phyloP scores from a whole-genome alignment of 208 protist species.

The Lotmaria passim region DNA sequence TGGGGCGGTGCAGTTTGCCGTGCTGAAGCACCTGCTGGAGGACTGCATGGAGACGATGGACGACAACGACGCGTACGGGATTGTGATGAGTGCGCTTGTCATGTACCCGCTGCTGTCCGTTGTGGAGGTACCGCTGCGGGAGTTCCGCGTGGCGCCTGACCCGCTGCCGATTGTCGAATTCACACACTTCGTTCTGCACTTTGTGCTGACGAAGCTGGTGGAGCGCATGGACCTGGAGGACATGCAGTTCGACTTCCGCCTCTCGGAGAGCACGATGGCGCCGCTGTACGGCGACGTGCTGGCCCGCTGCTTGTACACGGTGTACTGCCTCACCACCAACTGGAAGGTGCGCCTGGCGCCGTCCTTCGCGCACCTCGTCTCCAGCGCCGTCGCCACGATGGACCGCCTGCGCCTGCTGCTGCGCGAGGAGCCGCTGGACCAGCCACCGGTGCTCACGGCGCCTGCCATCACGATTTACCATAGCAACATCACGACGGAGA shows the following conservation, averaged over 20 bases:
- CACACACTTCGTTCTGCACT: conserved; percentile 64
- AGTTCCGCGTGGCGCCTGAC: conserved; percentile 19
- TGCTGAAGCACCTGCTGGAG: conserved; percentile 47
- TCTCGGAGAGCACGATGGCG: conserved; percentile 49
- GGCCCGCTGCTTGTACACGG: conserved; percentile 51
- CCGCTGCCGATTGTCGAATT: conserved; percentile 48
- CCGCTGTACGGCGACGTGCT: conserved; percentile 78
- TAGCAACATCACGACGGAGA: conserved; percentile 22
- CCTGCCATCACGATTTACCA: conserved; percentile 36
- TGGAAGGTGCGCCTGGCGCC: conserved; percentile 52
- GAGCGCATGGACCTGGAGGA: conserved; percentile 47
- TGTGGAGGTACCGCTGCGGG: conserved; percentile 19
- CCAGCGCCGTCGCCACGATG: conserved; percentile 38
- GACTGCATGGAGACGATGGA: conserved; percentile 79
- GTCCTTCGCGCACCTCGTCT: conserved; percentile 48
- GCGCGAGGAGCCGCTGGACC: conserved; percentile 21
- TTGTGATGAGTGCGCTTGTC: conserved; percentile 69
- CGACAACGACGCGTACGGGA: conserved; percentile 62
- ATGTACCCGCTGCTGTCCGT: conserved; percentile 62
- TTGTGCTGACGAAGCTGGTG: conserved; percentile 55
- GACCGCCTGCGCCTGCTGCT: conserved; percentile 32
- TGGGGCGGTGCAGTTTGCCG: conserved; percentile 19
- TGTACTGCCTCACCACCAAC: conserved; percentile 49
- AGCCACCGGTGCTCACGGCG: conserved; percentile 21
- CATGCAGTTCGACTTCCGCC: conserved; percentile 28